Base-by-base conservation (phyloP, 2,329 filamentous ascomycete species). In the Sarocladiaceae sp. region DNA sequence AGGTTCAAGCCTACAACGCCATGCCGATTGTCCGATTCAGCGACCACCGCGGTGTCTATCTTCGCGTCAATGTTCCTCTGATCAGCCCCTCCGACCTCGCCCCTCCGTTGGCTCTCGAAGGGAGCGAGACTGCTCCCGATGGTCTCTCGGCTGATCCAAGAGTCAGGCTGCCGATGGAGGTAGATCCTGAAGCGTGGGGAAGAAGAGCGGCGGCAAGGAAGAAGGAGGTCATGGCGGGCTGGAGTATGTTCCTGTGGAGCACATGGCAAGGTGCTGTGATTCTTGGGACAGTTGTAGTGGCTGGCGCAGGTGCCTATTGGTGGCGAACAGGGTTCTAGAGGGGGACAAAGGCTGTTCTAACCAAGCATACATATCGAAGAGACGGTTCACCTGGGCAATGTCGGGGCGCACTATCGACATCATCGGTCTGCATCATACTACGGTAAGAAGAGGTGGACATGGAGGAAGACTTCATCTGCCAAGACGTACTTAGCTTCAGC, bases 11-110 rank as follows among this genome's bases (percentile, higher is more conserved):
- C 22, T 97, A 97, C 67, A 77, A 83, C 15, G 82, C 88, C 15
- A 74, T 97, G 25, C 90, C 92, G 1, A 72, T 95, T 2, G 80
- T 95, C 55, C 76, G 81, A n/a, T 88, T 86, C 8, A 94, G 89
- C 51, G 94, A 99, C 66, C 94, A 99, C 69, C 83, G 90, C 26
- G 80, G 91, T 6, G 94, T 97, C 2, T 88, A 83, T 46, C 74
- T 96, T 22, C 81, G 87, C 3, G 75, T 85, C 7, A 72, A 74
- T 0, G 77, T 97, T 15, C 86, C 89, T 1, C 70, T 90, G 5
- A 58, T 82, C 46, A 60, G 66, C 11, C 66, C 67, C 2, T 62
- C 65, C 10, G 67, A 70, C 39, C 65, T 81, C 33, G 55, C 60
- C 3, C 70, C 72, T 3, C 62, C 69, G 13, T 53, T 57, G n/a